Percentiles rank a stretch among this genome's conserved stretches.
phyloP scores from a whole-genome alignment of 495 filamentous ascomycete genomes.

The Cercophora newfieldiana region DNA sequence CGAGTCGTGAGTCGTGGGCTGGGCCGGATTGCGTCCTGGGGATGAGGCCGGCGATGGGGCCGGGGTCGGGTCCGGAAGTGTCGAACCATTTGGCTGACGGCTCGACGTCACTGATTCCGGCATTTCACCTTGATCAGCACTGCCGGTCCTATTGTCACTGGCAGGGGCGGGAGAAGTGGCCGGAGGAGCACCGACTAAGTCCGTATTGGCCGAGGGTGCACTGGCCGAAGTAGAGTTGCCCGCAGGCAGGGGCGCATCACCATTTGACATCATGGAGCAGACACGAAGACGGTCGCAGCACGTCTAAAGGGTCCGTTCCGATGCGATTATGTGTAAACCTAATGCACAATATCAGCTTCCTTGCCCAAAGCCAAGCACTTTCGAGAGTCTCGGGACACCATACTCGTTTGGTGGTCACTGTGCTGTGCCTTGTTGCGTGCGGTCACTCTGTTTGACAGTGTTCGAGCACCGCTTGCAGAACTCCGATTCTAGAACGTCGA shows the following conservation, averaged over 20 bases:
- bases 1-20: too few species aligned
- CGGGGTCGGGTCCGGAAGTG: background rate
- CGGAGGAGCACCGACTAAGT: slow-evolving; percentile 6
- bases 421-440: slow-evolving; percentile 4
- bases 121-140: slow-evolving; percentile 12
- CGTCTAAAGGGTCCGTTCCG: slow-evolving; percentile 3
- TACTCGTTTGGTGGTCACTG: slow-evolving; percentile 1
- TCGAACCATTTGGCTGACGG: slow-evolving; percentile 9
- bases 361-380: slow-evolving; percentile 12
- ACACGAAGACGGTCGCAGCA: slow-evolving; percentile 2
- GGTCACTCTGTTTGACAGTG: slow-evolving; percentile 11
- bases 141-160: slow-evolving; percentile 8
- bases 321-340: slow-evolving; percentile 10
- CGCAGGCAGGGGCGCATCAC: slow-evolving; percentile 6
- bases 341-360: slow-evolving; percentile 3
- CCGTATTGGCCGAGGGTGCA: slow-evolving; percentile 2
- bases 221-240: slow-evolving; percentile 12
- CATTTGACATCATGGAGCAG: slow-evolving; percentile 10
- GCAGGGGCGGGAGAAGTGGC: slow-evolving; percentile 6
- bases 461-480: slow-evolving; percentile 9
- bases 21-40: background rate
- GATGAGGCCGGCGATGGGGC: slow-evolving; percentile 3
- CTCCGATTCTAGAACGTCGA: slow-evolving; percentile 9
- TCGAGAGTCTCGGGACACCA: slow-evolving; percentile 4
- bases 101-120: slow-evolving; percentile 7